These are phyloP conservation scores for Monosporozyma unispora DNA, from an alignment of 805 yeast species.

Conservation along the genomic window DNA sequence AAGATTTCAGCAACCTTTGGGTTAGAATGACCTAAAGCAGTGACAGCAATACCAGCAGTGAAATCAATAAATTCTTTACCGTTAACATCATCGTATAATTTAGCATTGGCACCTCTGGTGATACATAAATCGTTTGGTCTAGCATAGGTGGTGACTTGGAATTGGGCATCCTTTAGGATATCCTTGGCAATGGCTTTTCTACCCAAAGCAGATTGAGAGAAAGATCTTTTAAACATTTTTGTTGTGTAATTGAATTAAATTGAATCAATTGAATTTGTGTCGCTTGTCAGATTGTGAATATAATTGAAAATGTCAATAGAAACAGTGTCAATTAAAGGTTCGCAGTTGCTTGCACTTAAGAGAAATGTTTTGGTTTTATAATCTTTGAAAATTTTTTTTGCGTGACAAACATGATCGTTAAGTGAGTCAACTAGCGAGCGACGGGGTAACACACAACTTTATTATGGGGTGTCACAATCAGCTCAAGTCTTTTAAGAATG, in stretches of 20 bases:
- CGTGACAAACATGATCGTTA: constrained; percentile 4
- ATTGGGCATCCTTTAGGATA: constrained; percentile 6
- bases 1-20: constrained; percentile 64
- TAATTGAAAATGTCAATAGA: too few relatives aligned
- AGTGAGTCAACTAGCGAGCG: constrained; percentile 15
- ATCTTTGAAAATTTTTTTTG: background rate
- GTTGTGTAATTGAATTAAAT: too few relatives aligned
- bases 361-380: constrained; percentile 1
- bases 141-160: constrained; percentile 67
- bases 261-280: background rate
- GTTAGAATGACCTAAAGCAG: constrained; percentile 85
- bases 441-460: background rate
- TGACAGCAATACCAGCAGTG: constrained; percentile 94
- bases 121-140: constrained; percentile 65
- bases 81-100: constrained; percentile 65
- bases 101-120: constrained; percentile 74
- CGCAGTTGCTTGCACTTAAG: constrained; percentile 18
- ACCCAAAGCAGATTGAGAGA: constrained; percentile 8
- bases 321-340: background rate
- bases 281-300: background rate
- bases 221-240: constrained; percentile 17
- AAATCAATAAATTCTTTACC: constrained; percentile 77
- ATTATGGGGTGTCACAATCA: too few relatives aligned
- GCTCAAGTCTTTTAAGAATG: too few relatives aligned
- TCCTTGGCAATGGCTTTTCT: constrained; percentile 8